Base-by-base conservation (phyloP, 345 rosid species). In the Ceriops tagal region DNA sequence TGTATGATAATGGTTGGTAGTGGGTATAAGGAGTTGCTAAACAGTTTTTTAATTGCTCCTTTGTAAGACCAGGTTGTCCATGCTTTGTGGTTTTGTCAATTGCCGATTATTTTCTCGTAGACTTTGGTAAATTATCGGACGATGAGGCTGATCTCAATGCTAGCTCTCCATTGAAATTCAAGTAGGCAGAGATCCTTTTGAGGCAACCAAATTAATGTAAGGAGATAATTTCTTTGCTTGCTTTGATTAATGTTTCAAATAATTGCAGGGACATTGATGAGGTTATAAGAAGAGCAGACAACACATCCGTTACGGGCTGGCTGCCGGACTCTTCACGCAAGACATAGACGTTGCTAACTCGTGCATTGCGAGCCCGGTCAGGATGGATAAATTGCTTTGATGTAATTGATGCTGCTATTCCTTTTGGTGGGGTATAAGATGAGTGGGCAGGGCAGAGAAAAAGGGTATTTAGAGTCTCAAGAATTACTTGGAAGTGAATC, bases 391-490 rank as follows among this genome's bases (percentile, higher is more conserved):
- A 93, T 71, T 88, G 97, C 83, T 93, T 65, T 8, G 96, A 93
- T 73, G 64, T 82, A 32, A 83, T 93, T 37, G 97, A 91, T 80
- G 89, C 90, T 16, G 82, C 93, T 0, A 81, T 89, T 71, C 98
- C 98, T 35, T 89, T 93, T 71, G 98, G 96, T 15, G 98, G 98
- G 98, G 49, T 93, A 82, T 80, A 93, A 91, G 81, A 89, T 89
- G 95, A 93, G 95, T 66, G 98, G 98, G 6, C 76, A 75, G 0
- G 96, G 98, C 9, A 87, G 97, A 77, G 98, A 91, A 77, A 77
- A 91, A 93, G 81, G 92, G 98, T 28, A 73, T 87, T 39, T 88
- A 93, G 78, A 75, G 92, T 73, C 97, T 91, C 56, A 75, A 0
- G 71, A 88, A 81, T 75, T 93, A 91, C 86, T 80, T 89, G 89